Base-by-base conservation (phyloP, 371 early-diverging fungal genomes). In the Mortierella sp. region DNA sequence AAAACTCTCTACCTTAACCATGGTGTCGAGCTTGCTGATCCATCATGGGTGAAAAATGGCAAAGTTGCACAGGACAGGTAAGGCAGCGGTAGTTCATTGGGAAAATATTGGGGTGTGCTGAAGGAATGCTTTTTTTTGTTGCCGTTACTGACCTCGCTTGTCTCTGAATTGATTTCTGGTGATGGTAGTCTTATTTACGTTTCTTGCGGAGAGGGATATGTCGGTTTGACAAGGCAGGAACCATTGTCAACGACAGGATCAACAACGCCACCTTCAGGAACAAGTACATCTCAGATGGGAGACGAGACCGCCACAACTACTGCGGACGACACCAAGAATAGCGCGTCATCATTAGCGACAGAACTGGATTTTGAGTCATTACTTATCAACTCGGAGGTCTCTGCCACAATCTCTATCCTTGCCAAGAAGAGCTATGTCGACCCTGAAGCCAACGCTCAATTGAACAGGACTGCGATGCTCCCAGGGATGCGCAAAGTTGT, bases 371-470 rank as follows among this genome's bases (percentile, higher is more conserved):
- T 80, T 3, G 78, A 76, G 4, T 58, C 71, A 6, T 45, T 81
- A 14, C 21, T 44, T 31, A 65, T 81, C 45, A 72, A 74, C 19
- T 42, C 75, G 8, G 85, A 76, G 34, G 63, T 79, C 2, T 85
- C 84, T 10, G 89, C 89, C 6, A 55, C 78, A 24, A 88, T 90
- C 26, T 10, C 81, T 10, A 75, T 90, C 47, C 78, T 91, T 6
- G 85, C 85, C 26, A 75, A 88, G 47, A 80, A 85, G 68, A 82
- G 90, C 11, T 76, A 58, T 70, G 86, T 91, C n/a, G 90, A 91
- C 24, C 80, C 84, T n/a, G 86, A 86, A 3, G 91, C 90, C 8
- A 75, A 88, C 21, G 47, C 73, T 1, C 91, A 91, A 48, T 84
- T 91, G 31, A 77, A 89, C 70, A 70, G 73, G n/a, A 88, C 88